These are phyloP conservation scores for Fusarium foetens DNA, from an alignment of 2,329 filamentous ascomycete genomes.

Conservation along the genomic window DNA sequence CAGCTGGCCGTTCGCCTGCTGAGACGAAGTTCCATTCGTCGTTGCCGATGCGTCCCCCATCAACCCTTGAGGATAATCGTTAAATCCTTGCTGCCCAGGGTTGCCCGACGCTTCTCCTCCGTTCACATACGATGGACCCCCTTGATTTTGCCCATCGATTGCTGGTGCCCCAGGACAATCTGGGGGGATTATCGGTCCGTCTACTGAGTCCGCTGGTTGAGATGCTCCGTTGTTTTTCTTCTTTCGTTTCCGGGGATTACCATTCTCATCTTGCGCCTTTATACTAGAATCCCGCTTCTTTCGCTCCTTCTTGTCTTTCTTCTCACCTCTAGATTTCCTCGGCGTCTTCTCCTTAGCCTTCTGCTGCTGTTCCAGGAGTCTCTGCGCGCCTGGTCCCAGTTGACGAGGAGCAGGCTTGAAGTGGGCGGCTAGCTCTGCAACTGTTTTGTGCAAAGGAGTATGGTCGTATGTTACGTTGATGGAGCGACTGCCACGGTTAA, in stretches of 20 bases:
- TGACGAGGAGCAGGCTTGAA: slow-evolving; percentile 58
- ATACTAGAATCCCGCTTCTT: slow-evolving; percentile 36
- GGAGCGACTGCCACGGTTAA: slow-evolving; percentile 58
- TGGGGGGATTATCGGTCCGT: slow-evolving; percentile 23
- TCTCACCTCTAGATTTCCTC: slow-evolving; percentile 45
- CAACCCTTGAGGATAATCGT: slow-evolving; percentile 32
- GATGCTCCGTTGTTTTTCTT: slow-evolving; percentile 41
- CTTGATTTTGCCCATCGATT: slow-evolving; percentile 14
- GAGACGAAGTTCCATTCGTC: slow-evolving; percentile 17
- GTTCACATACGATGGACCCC: slow-evolving; percentile 11
- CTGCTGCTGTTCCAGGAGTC: slow-evolving; percentile 37
- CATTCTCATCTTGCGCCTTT: slow-evolving; percentile 41
- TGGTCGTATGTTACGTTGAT: slow-evolving; percentile 67
- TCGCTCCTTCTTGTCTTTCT: slow-evolving; percentile 42
- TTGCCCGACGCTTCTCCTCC: slow-evolving; percentile 4
- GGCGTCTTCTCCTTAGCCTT: slow-evolving; percentile 42
- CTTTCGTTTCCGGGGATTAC: slow-evolving; percentile 44
- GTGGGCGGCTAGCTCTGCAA: slow-evolving; percentile 59
- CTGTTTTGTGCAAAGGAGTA: slow-evolving; percentile 66
- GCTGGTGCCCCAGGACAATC: slow-evolving; percentile 18
- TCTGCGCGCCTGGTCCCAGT: slow-evolving; percentile 43
- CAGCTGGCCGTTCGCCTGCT: slow-evolving; percentile 17
- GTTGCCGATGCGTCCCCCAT: slow-evolving; percentile 14
- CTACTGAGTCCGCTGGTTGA: slow-evolving; percentile 21
- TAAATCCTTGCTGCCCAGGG: slow-evolving; percentile 12